These are phyloP conservation scores for Magnolia officinalis DNA, from an alignment of 164 flowering plant genomes.

Conservation along the genomic window DNA sequence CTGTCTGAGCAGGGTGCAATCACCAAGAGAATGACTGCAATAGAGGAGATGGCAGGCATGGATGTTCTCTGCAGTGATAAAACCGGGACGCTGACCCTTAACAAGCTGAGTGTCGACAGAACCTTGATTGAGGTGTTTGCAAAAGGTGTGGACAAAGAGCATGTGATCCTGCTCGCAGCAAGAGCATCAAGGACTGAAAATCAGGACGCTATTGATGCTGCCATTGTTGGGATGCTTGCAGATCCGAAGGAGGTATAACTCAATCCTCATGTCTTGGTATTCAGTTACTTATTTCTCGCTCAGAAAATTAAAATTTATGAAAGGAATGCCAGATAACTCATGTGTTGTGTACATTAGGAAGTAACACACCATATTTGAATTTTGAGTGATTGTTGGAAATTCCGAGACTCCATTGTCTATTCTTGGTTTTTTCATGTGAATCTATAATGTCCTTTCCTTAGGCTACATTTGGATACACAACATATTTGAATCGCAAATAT, in stretches of 20 bases:
- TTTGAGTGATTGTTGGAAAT: too few relatives aligned
- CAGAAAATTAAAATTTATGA: neutral
- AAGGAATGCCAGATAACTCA: neutral
- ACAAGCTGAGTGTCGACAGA: conserved; percentile 40
- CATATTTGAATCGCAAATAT: too few relatives aligned
- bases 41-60: conserved; percentile 89
- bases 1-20: conserved; percentile 81
- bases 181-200: conserved; percentile 43
- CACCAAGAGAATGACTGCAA: conserved; percentile 89
- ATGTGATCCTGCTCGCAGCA: conserved; percentile 39
- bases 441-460: too few relatives aligned
- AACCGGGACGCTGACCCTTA: conserved; percentile 39
- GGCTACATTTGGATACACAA: too few relatives aligned
- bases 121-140: conserved; percentile 36
- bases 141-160: conserved; percentile 37
- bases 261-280: neutral
- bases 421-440: too few relatives aligned
- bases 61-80: conserved; percentile 52
- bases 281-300: neutral
- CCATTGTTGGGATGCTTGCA: conserved; percentile 43
- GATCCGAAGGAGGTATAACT: conserved; percentile 40
- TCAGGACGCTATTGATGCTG: conserved; percentile 47
- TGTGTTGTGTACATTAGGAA: too few relatives aligned
- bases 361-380: too few relatives aligned
- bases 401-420: too few relatives aligned